Evolutionary conservation across 176 grass and related monocot genomes (phyloP).

Genomic region (Carex kokanica): DNA sequence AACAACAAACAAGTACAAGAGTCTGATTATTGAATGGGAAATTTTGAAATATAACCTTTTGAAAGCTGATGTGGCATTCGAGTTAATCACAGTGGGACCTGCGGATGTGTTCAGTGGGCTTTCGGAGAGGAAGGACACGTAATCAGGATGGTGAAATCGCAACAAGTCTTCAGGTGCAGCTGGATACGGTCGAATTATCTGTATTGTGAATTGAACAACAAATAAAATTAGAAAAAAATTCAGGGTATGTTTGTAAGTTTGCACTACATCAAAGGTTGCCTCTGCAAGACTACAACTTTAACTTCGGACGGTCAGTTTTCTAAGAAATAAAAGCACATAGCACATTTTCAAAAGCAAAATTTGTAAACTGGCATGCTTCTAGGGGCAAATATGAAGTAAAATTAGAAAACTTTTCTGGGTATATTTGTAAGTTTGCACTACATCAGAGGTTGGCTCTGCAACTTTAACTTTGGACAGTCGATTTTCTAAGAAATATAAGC

Average conservation of each 20-base stretch:
- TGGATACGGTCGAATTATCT: slow-evolving; percentile 31
- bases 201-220: neutral
- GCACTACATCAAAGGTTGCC: neutral
- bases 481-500: no score
- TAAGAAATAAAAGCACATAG: no score
- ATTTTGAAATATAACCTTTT: slow-evolving; percentile 37
- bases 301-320: no score
- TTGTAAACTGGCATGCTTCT: no score
- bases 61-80: slow-evolving; percentile 29
- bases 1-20: neutral
- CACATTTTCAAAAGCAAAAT: no score
- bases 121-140: slow-evolving; percentile 61
- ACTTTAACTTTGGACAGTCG: no score
- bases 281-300: neutral
- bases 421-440: no score
- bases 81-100: slow-evolving; percentile 7
- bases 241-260: neutral
- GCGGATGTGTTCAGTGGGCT: slow-evolving; percentile 35
- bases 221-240: neutral
- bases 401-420: no score
- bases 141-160: slow-evolving; percentile 82
- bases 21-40: neutral
- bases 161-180: slow-evolving; percentile 64
- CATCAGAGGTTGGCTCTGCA: no score
- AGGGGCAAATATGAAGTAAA: no score